These are phyloP conservation scores for Penicillium sp. DNA, from an alignment of 2,329 filamentous ascomycete genomes.

Conservation along the genomic window DNA sequence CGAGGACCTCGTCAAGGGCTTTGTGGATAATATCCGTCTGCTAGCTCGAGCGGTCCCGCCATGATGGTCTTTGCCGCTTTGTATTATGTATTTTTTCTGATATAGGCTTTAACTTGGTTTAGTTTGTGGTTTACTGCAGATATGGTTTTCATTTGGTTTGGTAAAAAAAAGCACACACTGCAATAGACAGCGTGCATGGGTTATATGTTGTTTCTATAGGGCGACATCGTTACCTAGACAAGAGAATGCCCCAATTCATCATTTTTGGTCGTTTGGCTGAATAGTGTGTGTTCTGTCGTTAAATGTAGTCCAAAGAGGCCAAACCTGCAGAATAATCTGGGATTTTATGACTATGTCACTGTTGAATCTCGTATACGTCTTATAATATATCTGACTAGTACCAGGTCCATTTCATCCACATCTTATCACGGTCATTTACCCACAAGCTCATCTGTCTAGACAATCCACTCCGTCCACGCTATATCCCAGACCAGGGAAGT, in stretches of 20 bases:
- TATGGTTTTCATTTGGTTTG: slow-evolving; percentile 11
- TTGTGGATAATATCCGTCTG: slow-evolving; percentile 50
- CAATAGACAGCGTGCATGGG: slow-evolving; percentile 12
- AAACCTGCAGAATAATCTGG: too few species aligned
- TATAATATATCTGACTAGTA: too few species aligned
- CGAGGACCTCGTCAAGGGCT: slow-evolving; percentile 47
- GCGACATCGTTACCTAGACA: not conserved
- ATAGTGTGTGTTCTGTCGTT: not conserved
- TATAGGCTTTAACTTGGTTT: slow-evolving; percentile 1
- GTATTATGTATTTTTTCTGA: slow-evolving; percentile 15
- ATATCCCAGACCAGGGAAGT: too few species aligned
- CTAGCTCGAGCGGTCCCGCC: slow-evolving; percentile 43
- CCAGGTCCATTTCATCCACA: too few species aligned
- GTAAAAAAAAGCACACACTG: slow-evolving; percentile 3
- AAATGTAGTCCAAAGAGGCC: not conserved
- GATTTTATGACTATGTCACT: too few species aligned
- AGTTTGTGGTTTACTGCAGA: slow-evolving; percentile 12
- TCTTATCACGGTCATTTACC: too few species aligned
- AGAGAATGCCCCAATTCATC: not conserved
- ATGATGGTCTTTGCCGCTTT: slow-evolving; percentile 21
- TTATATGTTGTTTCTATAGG: not conserved
- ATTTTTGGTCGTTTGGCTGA: not conserved
- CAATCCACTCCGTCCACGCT: too few species aligned
- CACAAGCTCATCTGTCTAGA: too few species aligned
- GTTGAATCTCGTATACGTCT: too few species aligned